Percentiles rank a stretch among this genome's conserved stretches.
Evolutionary conservation across 495 filamentous ascomycete genomes (phyloP).

Genomic region (Bombardia bombarda): DNA sequence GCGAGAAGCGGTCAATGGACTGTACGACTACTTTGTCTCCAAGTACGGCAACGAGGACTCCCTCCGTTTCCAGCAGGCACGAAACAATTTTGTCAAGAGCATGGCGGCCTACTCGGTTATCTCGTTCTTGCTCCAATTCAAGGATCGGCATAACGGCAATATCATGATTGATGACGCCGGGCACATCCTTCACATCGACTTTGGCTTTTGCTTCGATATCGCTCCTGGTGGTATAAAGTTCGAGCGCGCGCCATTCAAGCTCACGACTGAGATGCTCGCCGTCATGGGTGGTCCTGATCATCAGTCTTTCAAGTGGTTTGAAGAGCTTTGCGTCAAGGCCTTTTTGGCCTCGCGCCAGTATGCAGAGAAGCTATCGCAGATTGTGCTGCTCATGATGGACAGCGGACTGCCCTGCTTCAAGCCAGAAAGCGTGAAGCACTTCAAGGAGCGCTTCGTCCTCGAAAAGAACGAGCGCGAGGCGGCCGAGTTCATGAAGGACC

Average conservation of each 20-base stretch:
- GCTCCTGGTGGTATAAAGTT: constrained; percentile 94
- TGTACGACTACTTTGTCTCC: constrained; percentile 96
- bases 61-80: constrained; percentile 86
- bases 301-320: constrained; percentile 91
- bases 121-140: constrained; percentile 94
- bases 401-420: constrained; percentile 98
- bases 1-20: constrained; percentile 90
- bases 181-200: constrained; percentile 98
- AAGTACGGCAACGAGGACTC: constrained; percentile 96
- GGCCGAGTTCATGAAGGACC: constrained; percentile 82
- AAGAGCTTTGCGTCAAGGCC: constrained; percentile 90
- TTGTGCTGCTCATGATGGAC: constrained; percentile 92
- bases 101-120: constrained; percentile 99
- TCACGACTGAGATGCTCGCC: constrained; percentile 93
- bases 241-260: constrained; percentile 96
- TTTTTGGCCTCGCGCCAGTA: constrained; percentile 89
- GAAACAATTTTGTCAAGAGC: constrained; percentile 97
- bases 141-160: constrained; percentile 98
- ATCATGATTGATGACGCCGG: constrained; percentile 98
- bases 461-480: constrained; percentile 93
- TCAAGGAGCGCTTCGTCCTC: constrained; percentile 86
- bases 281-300: constrained; percentile 91
- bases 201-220: constrained; percentile 99
- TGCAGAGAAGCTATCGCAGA: constrained; percentile 74
- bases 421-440: constrained; percentile 85